Evolutionary conservation across 1,139 yeast species (phyloP).

Genomic region (Geotrichum aggregatum): DNA sequence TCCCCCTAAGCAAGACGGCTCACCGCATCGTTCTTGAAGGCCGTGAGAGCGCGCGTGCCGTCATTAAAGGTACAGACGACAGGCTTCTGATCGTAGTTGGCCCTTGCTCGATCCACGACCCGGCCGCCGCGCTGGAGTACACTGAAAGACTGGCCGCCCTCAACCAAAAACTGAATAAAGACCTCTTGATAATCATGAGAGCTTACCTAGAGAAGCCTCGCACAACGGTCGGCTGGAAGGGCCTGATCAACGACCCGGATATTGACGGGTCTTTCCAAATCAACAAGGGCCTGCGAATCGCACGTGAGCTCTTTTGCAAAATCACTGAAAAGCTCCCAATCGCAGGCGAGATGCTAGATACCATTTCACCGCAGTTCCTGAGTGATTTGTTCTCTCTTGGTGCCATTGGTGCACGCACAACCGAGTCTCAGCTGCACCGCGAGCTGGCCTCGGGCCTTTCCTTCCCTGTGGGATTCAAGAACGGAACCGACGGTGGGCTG

Average conservation of each 20-base stretch:
- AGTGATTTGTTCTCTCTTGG: constrained; percentile 90
- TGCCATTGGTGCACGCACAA: constrained; percentile 98
- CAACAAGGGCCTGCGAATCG: constrained; percentile 86
- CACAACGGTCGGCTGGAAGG: constrained; percentile 99
- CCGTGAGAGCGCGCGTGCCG: constrained; percentile 68
- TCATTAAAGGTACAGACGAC: constrained; percentile 72
- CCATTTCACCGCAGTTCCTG: constrained; percentile 95
- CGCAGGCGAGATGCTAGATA: constrained; percentile 96
- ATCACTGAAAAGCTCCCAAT: constrained; percentile 80
- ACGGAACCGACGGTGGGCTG: constrained; percentile 94
- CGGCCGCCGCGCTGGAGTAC: constrained; percentile 83
- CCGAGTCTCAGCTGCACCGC: constrained; percentile 96
- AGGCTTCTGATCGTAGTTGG: constrained; percentile 81
- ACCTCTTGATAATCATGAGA: constrained; percentile 82
- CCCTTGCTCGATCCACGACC: constrained; percentile 95
- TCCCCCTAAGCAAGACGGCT: constrained; percentile 60
- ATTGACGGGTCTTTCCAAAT: constrained; percentile 88
- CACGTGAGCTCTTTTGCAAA: constrained; percentile 81
- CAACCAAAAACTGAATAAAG: constrained; percentile 65
- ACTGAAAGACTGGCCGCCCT: constrained; percentile 64
- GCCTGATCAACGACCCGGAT: constrained; percentile 94
- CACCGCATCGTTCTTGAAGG: constrained; percentile 69
- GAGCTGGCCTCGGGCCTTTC: constrained; percentile 94
- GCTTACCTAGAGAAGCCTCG: constrained; percentile 98
- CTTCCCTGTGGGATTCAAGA: constrained; percentile 97